Evolutionary conservation across 495 filamentous ascomycete genomes (phyloP), one percentile per base, ranked within the genome.

Genomic region (Trichoderma gamsii): DNA sequence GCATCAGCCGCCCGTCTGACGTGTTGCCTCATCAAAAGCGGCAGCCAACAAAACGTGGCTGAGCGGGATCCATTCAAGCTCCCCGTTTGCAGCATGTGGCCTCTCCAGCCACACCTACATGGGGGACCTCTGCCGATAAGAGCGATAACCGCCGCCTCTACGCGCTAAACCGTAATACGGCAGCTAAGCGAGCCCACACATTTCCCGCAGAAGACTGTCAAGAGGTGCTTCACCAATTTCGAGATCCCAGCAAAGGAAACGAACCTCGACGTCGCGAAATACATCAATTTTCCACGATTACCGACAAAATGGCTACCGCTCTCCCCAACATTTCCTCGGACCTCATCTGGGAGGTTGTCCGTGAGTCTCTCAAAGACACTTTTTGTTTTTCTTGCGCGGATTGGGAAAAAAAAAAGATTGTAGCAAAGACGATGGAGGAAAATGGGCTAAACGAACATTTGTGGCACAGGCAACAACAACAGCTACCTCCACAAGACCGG

Each of bases 401-500:
- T n/a, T 13, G 59, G 59, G 27, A 3, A 32, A 15, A 15, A 46
- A 67, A 13, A 21, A 21, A 23, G n/a, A 18, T 25, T 29, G 23
- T 25, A n/a, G 1, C 12, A 21, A 56, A 29, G 4, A 38, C 29
- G 29, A 29, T 16, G 18, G 23, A 38, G 23, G 35, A 7, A 18
- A 4, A 51, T 61, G 70, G 71, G 63, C 44, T 49, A 49, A 49
- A 49, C 5, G 15, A n/a, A n/a, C 44, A 49, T 49, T 49, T n/a
- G n/a, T 52, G 3, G n/a, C n/a, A 72, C 75, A 97, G 92, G 93
- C 78, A 78, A 76, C 77, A 83, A 90, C 79, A 96, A 92, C 81
- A 77, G 91, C 76, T 95, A 83, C 85, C 87, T 97, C 78, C 91
- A 94, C 73, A 96, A 97, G 88, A 88, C 92, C 79, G 92, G 87